Conservation (phyloP, 148 eudicot genomes). For the Chenopodium suecicum region DNA sequence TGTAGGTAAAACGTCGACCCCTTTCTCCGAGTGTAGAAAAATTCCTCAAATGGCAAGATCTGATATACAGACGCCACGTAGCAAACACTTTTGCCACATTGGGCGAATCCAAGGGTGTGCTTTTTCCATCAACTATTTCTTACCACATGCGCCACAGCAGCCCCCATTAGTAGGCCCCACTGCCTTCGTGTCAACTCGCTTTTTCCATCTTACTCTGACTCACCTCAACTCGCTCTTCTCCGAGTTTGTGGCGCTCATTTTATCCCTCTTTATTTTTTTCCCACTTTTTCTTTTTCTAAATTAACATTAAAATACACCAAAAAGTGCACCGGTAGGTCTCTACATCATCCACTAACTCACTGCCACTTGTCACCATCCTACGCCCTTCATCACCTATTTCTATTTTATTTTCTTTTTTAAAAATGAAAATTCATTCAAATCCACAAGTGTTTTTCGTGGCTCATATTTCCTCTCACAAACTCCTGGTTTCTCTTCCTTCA, state of each 20-base stretch:
- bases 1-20: no score
- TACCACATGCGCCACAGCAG: slow-evolving; percentile 1
- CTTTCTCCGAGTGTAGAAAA: background rate
- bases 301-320: slow-evolving; percentile 4
- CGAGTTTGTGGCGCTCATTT: slow-evolving; percentile 25
- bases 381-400: slow-evolving; percentile 22
- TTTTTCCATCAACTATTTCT: background rate
- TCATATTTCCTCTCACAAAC: slow-evolving; percentile 35
- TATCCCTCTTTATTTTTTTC: background rate
- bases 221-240: slow-evolving; percentile 14
- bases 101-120: slow-evolving; percentile 12
- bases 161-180: background rate
- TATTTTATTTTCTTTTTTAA: background rate
- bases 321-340: slow-evolving; percentile 21
- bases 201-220: background rate
- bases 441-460: slow-evolving; percentile 51
- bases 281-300: background rate
- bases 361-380: slow-evolving; percentile 25
- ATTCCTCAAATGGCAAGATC: slow-evolving; percentile 5
- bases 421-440: slow-evolving; percentile 21
- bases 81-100: slow-evolving; percentile 26
- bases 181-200: background rate
- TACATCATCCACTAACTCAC: slow-evolving; percentile 10
- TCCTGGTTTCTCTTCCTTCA: slow-evolving; percentile 21
- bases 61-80: slow-evolving; percentile 14